phyloP scores from a whole-genome alignment of 1,284 basidiomycete genomes.

The Chondrostereum purpureum region DNA sequence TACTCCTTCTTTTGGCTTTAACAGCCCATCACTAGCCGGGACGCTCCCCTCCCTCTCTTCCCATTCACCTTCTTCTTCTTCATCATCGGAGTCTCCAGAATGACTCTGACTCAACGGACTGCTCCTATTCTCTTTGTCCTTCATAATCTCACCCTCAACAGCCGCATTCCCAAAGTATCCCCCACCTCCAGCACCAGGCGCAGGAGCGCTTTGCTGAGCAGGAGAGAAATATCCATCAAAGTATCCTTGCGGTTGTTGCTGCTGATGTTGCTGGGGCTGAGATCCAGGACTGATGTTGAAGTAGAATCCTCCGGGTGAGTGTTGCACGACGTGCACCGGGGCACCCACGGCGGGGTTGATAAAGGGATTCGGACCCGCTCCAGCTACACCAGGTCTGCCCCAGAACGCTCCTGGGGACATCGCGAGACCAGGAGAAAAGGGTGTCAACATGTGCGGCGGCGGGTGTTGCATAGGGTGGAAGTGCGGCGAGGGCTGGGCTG shows the following conservation, averaged over 20 bases:
- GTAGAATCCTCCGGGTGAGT: constrained; percentile 7
- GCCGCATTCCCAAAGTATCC: constrained; percentile 14
- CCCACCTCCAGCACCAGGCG: constrained; percentile 8
- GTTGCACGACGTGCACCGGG: constrained; percentile 39
- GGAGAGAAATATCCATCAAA: constrained; percentile 38
- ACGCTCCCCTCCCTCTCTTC: constrained; percentile 7
- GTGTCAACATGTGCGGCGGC: constrained; percentile 21
- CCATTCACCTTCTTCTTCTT: constrained; percentile 9
- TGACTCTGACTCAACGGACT: constrained; percentile 4
- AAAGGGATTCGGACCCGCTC: constrained; percentile 41
- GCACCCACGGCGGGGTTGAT: constrained; percentile 68
- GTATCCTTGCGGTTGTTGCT: constrained; percentile 14
- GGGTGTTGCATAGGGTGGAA: constrained; percentile 12
- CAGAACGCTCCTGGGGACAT: constrained; percentile 71
- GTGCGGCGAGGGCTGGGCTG: constrained; percentile 13
- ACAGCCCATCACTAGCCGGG: background rate
- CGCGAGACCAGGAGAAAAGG: constrained; percentile 60
- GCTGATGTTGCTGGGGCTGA: constrained; percentile 8
- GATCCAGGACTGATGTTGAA: constrained; percentile 13
- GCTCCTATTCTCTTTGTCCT: constrained; percentile 17
- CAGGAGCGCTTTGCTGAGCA: constrained; percentile 19
- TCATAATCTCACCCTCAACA: constrained; percentile 37
- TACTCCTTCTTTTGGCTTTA: constrained; percentile 1
- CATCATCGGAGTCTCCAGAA: constrained; percentile 6
- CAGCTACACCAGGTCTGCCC: constrained; percentile 42